Base-by-base conservation (phyloP, 176 grass and related monocot species). In the Thalia dealbata region DNA sequence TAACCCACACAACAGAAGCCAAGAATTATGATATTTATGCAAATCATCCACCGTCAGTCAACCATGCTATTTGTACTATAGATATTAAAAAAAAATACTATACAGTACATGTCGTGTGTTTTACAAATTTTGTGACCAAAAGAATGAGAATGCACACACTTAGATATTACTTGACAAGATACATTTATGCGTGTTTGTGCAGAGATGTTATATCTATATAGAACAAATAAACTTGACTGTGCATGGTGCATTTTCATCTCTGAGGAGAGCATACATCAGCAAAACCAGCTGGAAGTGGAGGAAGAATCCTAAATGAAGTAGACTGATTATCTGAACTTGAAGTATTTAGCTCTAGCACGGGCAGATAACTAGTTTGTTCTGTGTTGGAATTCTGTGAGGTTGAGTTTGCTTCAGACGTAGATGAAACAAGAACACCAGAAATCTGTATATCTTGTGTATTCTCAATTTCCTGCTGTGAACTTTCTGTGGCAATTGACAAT, bases 291-390 rank as follows among this genome's bases (percentile, higher is more conserved):
- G 87, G 90, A 54, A 99, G 89, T 70, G 95, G 85, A 87, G 92
- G 86, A 82, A 99, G 90, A 72, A 93, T 81, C 72, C 85, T 83
- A 78, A 99, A 99, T 76, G 90, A 86, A 42, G 91, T 88, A 6
- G 95, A 80, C 21, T 78, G 85, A 50, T 93, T 93, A 77, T 99
- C 95, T 65, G 88, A 80, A 85, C 84, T 99, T 82, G 88, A 91
- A 75, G 82, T 84, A 75, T 84, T 86, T 67, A 78, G 75, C 0
- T 26, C 45, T 32, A 60, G 69, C 58, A 32, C 72, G 72, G 62
- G 64, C 64, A 86, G 68, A 78, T 29, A 72, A 73, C 54, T 50
- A 77, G 73, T 83, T 67, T 56, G 83, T 72, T 77, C 88, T 10
- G 23, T 61, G 80, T 29, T 79, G 76, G 76, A 71, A 88, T 89